These are phyloP conservation scores for Periconia sp. DNA, from an alignment of 2,329 filamentous ascomycete species.

Conservation along the genomic window DNA sequence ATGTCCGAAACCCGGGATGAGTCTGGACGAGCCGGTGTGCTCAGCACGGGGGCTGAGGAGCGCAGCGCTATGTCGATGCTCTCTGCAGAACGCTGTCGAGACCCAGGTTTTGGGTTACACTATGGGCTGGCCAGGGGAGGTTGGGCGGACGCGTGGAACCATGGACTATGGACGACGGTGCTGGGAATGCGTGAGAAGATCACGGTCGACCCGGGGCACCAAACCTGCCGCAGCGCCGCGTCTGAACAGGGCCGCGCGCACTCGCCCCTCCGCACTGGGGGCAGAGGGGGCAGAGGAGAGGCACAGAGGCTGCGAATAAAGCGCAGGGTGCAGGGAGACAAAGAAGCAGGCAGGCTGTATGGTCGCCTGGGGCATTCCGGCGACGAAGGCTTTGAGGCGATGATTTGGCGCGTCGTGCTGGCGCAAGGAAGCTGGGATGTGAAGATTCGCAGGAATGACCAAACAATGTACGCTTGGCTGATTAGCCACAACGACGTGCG, in stretches of 20 bases:
- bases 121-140: not conserved
- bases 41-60: not conserved
- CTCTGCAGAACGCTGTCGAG: not conserved
- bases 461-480: not conserved
- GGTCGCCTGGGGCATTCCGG: not conserved
- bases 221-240: not conserved
- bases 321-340: constrained; percentile 4
- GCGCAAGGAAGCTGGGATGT: too few species aligned
- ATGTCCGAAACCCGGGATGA: constrained; percentile 6
- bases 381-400: constrained; percentile 1
- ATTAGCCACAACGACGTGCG: not conserved
- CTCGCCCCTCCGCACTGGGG: too few species aligned
- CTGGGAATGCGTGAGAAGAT: constrained; percentile 1
- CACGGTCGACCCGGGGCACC: constrained; percentile 4
- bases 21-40: constrained; percentile 4
- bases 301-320: not conserved
- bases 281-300: not conserved
- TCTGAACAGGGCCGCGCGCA: too few species aligned
- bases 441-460: too few species aligned
- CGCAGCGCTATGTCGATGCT: not conserved
- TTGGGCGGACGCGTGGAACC: not conserved
- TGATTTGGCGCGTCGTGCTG: constrained; percentile 7
- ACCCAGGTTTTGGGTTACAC: not conserved
- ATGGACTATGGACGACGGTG: not conserved
- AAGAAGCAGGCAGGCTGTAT: not conserved